phyloP scores from a whole-genome alignment of 2,329 filamentous ascomycete genomes.

The Cladosporium cucumerinum region DNA sequence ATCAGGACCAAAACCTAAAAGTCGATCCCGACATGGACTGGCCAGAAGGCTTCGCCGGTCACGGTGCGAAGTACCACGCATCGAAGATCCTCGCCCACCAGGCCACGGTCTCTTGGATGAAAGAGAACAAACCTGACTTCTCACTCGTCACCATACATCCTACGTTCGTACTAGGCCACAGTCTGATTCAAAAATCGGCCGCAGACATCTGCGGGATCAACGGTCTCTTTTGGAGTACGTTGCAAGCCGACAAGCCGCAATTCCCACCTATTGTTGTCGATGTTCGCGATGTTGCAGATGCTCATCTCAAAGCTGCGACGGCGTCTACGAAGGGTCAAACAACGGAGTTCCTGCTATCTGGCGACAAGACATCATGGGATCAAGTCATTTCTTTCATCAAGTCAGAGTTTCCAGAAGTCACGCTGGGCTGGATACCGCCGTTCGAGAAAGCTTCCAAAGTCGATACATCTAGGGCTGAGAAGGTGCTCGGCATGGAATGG shows the following conservation, averaged over 20 bases:
- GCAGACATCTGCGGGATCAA: background rate
- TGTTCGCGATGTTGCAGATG: conserved; percentile 29
- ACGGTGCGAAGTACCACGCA: conserved; percentile 18
- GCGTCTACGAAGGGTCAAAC: background rate
- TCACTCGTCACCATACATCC: conserved; percentile 29
- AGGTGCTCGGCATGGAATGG: background rate
- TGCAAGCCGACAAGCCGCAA: conserved; percentile 24
- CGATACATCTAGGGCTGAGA: background rate
- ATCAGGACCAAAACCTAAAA: background rate
- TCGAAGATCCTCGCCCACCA: conserved; percentile 31
- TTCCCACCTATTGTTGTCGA: conserved; percentile 24
- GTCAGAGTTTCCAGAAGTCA: background rate
- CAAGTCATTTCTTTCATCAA: background rate
- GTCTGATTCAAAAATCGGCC: conserved; percentile 23
- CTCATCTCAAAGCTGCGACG: conserved; percentile 22
- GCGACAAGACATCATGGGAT: background rate
- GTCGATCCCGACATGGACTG: background rate
- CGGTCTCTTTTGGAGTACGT: background rate
- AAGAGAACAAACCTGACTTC: conserved; percentile 24
- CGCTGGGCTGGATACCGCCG: background rate
- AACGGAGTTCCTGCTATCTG: background rate
- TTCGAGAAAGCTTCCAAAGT: background rate
- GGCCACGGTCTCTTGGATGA: conserved; percentile 25
- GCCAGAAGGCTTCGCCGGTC: conserved; percentile 21
- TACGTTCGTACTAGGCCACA: conserved; percentile 27